A percentile compares a stretch with the other conserved stretches of the same genome.
Conservation (phyloP, 331 rosid species). For the Prunus yedoensis region DNA sequence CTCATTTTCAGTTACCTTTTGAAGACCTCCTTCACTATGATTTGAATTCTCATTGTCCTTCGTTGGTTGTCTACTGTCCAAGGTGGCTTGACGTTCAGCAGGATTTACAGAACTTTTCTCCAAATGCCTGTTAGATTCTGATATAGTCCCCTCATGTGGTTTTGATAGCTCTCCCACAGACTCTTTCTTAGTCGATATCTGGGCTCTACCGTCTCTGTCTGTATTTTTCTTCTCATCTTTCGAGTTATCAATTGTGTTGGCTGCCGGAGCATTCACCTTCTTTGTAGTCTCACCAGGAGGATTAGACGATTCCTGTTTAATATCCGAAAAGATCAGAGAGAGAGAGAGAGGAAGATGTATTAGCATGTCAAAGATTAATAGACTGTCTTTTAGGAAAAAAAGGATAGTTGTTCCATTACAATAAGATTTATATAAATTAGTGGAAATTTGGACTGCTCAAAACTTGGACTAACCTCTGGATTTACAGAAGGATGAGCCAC, state of each 20-base stretch:
- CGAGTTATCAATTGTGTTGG: background rate
- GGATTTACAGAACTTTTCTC: constrained; percentile 7
- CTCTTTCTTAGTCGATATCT: constrained; percentile 8
- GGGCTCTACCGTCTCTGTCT: constrained; percentile 10
- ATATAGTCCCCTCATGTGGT: constrained; percentile 11
- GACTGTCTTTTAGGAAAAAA: background rate
- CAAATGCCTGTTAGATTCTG: background rate
- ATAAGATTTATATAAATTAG: background rate
- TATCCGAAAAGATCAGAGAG: background rate
- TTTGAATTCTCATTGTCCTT: constrained; percentile 3
- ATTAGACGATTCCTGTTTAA: constrained; percentile 38
- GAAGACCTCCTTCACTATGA: constrained; percentile 5
- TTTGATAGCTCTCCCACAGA: background rate
- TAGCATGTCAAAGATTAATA: background rate
- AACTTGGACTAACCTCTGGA: constrained; percentile 36
- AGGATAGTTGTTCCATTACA: background rate
- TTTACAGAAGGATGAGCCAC: constrained; percentile 28
- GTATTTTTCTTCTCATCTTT: constrained; percentile 14
- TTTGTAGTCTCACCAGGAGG: constrained; percentile 8
- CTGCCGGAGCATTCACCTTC: constrained; percentile 3
- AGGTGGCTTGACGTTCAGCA: background rate
- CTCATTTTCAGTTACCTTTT: constrained; percentile 10
- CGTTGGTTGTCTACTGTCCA: background rate
- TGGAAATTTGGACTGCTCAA: background rate
- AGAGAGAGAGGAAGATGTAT: background rate